Conservation (phyloP, 352 stramenopile species). For the Globisporangium carolinianum region DNA sequence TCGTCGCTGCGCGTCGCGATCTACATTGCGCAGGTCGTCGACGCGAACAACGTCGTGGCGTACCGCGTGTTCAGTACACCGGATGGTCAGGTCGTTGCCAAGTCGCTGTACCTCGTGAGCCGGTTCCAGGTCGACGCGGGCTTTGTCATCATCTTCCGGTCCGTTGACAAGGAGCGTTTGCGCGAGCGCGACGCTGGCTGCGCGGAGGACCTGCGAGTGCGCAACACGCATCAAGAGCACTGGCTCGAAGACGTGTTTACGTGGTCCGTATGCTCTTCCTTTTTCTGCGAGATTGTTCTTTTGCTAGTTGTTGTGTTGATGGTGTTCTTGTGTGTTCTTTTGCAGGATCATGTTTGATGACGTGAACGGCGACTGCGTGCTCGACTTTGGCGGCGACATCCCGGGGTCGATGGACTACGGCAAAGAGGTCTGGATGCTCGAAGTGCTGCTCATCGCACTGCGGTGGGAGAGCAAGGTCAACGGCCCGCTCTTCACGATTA, state of each 20-base stretch:
- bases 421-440: slow-evolving; percentile 53
- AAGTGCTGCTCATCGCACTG: slow-evolving; percentile 52
- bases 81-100: slow-evolving; percentile 16
- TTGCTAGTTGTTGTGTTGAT: too few relatives aligned
- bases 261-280: too few relatives aligned
- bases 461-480: slow-evolving; percentile 50
- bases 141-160: slow-evolving; percentile 40
- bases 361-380: slow-evolving; percentile 20
- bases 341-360: slow-evolving; percentile 11
- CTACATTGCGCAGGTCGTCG: slow-evolving; percentile 35
- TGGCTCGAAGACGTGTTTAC: slow-evolving; percentile 65
- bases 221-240: slow-evolving; percentile 5
- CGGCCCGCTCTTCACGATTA: slow-evolving; percentile 27
- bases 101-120: slow-evolving; percentile 43
- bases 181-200: background rate
- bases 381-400: slow-evolving; percentile 47
- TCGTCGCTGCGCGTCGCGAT: slow-evolving; percentile 32
- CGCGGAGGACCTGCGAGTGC: slow-evolving; percentile 1
- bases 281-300: too few relatives aligned
- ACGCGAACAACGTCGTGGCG: slow-evolving; percentile 57
- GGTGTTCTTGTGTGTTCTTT: too few relatives aligned
- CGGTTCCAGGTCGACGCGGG: slow-evolving; percentile 28
- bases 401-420: slow-evolving; percentile 27
- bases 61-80: slow-evolving; percentile 35
- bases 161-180: slow-evolving; percentile 19